Conservation (phyloP, 495 filamentous ascomycete species). For the Neurospora sp. region DNA sequence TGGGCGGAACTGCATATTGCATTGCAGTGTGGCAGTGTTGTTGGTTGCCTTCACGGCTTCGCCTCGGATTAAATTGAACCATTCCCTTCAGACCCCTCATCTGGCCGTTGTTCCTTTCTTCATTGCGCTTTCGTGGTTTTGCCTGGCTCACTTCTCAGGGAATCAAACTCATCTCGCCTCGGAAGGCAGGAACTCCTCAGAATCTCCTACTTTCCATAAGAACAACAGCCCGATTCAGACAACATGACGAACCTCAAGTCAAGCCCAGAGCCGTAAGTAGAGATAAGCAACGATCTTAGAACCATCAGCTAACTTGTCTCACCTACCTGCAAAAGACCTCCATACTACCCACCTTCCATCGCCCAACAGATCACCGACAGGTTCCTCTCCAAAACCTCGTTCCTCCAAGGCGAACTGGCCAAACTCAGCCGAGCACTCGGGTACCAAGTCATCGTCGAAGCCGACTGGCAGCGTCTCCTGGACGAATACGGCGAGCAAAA, state of each 20-base stretch:
- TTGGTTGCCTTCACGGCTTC: background rate
- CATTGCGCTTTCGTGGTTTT: background rate
- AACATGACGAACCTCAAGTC: background rate
- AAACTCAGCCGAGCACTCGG: constrained; percentile 18
- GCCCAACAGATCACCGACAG: fast-evolving
- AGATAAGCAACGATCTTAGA: too few species aligned
- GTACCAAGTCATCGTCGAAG: constrained; percentile 19
- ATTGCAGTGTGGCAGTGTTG: background rate
- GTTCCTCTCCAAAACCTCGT: background rate
- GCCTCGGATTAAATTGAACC: background rate
- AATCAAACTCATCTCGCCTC: background rate
- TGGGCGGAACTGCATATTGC: background rate
- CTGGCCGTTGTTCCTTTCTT: background rate
- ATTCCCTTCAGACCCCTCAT: background rate
- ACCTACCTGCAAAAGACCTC: too few species aligned
- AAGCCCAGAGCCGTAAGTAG: background rate
- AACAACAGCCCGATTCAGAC: too few species aligned
- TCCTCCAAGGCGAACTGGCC: constrained; percentile 7
- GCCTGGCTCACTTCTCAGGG: background rate
- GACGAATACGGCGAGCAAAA: constrained; percentile 9
- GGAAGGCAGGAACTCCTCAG: too few species aligned
- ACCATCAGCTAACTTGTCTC: too few species aligned
- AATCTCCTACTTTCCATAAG: too few species aligned
- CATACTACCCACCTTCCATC: background rate
- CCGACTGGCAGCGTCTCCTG: constrained; percentile 26